Evolutionary conservation across 2,329 filamentous ascomycete genomes (phyloP).

Genomic region (Claviceps digitariae): DNA sequence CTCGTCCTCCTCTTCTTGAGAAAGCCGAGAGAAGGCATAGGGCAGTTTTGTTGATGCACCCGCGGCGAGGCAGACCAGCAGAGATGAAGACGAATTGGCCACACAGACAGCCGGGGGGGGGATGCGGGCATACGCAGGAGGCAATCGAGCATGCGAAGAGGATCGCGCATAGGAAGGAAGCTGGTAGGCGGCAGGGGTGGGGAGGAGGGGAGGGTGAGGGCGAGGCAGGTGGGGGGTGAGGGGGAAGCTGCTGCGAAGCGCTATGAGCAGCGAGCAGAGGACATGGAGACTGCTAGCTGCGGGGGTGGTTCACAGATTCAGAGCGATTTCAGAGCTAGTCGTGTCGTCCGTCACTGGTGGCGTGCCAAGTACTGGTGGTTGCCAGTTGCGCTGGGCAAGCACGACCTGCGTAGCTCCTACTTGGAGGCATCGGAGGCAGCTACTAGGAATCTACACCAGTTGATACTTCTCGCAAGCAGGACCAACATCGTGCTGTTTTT

Average conservation of each 20-base stretch:
- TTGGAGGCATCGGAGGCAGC: no score
- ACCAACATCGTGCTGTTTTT: no score
- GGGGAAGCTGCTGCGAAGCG: no score
- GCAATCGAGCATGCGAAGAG: neutral
- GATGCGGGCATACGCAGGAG: conserved; percentile 1
- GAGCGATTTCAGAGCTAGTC: no score
- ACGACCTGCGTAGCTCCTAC: no score
- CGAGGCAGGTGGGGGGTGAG: neutral
- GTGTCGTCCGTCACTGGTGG: no score
- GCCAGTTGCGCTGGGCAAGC: no score
- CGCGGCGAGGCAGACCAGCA: conserved; percentile 3
- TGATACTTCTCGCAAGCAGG: no score
- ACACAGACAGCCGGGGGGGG: neutral
- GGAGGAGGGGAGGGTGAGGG: neutral
- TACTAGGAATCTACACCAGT: no score
- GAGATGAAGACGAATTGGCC: conserved; percentile 1
- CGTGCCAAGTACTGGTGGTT: no score
- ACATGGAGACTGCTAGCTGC: neutral
- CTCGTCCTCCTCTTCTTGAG: conserved; percentile 98
- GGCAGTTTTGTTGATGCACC: conserved; percentile 10
- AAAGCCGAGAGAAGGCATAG: conserved; percentile 90
- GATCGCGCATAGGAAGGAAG: neutral
- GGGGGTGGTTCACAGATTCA: no score
- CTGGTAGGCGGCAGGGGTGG: neutral
- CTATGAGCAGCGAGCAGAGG: neutral